Conservation (phyloP, 441 rosid species). For the Populus hybrid region DNA sequence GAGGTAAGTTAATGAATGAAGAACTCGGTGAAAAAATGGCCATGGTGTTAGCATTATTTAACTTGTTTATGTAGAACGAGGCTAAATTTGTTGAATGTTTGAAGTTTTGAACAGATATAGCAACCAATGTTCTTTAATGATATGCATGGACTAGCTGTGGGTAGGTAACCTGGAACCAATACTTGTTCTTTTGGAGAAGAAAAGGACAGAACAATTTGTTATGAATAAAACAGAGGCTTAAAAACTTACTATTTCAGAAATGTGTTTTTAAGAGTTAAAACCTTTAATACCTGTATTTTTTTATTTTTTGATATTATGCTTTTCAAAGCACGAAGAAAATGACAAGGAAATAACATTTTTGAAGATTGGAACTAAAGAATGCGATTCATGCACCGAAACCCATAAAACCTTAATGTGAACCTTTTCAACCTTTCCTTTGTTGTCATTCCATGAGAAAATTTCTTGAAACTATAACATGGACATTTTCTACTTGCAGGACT, state of each 20-base stretch:
- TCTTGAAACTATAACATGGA: conserved; percentile 21
- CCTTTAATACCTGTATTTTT: background rate
- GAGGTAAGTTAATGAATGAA: background rate
- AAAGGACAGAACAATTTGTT: background rate
- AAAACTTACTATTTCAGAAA: background rate
- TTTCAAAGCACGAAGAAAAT: background rate
- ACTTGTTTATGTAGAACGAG: no score
- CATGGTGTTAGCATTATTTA: background rate
- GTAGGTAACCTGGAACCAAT: no score
- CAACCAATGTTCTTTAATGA: background rate
- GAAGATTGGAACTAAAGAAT: background rate
- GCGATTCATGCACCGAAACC: background rate
- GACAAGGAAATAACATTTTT: background rate
- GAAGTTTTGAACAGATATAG: background rate
- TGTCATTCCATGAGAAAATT: background rate
- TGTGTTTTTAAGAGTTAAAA: background rate
- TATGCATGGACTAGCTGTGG: background rate
- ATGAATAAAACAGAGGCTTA: background rate
- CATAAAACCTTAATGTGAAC: background rate
- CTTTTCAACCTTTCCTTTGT: background rate
- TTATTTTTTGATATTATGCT: background rate
- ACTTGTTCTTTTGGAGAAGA: background rate
- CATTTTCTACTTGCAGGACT: conserved; percentile 52
- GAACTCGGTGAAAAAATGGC: background rate
- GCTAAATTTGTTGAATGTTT: no score